Percentiles rank a stretch among this genome's conserved stretches.
phyloP scores from a whole-genome alignment of 345 rosid genomes.

The Eutrema japonicum region DNA sequence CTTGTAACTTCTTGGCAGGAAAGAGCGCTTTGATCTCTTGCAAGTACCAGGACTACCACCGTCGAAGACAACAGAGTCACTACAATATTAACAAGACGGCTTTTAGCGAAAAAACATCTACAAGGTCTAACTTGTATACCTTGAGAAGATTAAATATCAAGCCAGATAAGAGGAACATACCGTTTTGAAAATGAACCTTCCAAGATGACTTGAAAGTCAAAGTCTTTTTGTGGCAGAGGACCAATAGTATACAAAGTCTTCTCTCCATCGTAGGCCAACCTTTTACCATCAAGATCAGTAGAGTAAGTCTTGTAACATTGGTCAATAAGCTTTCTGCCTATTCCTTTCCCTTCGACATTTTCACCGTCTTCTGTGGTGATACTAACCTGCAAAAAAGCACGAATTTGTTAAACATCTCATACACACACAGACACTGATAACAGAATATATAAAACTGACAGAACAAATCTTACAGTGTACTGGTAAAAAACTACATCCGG shows the following conservation, averaged over 20 bases:
- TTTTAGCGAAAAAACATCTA: constrained; percentile 1
- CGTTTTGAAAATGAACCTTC: constrained; percentile 65
- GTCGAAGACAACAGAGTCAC: constrained; percentile 45
- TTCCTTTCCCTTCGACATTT: constrained; percentile 62
- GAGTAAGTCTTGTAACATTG: constrained; percentile 69
- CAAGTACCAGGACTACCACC: constrained; percentile 47
- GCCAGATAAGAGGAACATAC: constrained; percentile 45
- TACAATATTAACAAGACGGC: constrained; percentile 27
- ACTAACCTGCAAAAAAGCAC: constrained; percentile 58
- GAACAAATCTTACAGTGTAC: constrained; percentile 62
- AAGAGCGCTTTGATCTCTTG: constrained; percentile 67
- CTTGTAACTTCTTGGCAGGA: constrained; percentile 57
- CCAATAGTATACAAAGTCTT: constrained; percentile 74
- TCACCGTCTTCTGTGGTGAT: constrained; percentile 59
- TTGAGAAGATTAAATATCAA: constrained; percentile 19
- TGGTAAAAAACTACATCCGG: constrained; percentile 76
- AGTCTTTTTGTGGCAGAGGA: constrained; percentile 67
- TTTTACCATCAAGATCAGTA: constrained; percentile 63
- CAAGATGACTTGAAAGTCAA: constrained; percentile 63
- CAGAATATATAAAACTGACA: constrained; percentile 22
- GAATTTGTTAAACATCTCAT: constrained; percentile 4
- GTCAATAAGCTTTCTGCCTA: constrained; percentile 74
- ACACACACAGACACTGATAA: constrained; percentile 15
- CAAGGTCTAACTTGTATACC: constrained; percentile 28
- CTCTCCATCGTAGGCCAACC: constrained; percentile 85